Evolutionary conservation across 2,329 filamentous ascomycete species (phyloP).

Genomic region (Rutstroemia sydowiana): DNA sequence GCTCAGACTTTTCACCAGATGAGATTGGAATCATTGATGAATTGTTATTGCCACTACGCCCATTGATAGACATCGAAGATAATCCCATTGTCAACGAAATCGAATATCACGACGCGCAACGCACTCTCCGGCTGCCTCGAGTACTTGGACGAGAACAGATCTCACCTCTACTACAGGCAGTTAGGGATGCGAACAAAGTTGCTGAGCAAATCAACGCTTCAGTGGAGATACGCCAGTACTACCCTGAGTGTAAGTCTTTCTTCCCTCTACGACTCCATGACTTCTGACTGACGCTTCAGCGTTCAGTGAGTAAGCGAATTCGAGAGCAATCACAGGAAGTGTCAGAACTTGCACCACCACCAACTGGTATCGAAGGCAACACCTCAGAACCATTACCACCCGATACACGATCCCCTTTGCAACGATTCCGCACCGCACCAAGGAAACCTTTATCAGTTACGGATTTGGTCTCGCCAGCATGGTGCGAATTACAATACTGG

Average conservation of each 20-base stretch:
- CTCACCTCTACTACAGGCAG: slow-evolving; percentile 26
- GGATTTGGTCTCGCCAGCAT: slow-evolving; percentile 80
- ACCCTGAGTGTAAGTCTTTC: slow-evolving; percentile 45
- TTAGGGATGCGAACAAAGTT: slow-evolving; percentile 22
- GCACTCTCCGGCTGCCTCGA: slow-evolving; percentile 34
- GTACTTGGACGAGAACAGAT: slow-evolving; percentile 33
- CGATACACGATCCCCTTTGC: slow-evolving; percentile 56
- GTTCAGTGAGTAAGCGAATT: slow-evolving; percentile 46
- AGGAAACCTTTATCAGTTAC: slow-evolving; percentile 78
- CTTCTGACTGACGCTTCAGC: slow-evolving; percentile 57
- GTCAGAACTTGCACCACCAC: neutral
- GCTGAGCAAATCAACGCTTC: slow-evolving; percentile 23
- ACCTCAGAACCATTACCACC: slow-evolving; percentile 7
- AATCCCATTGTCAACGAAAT: slow-evolving; percentile 23
- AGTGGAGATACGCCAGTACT: slow-evolving; percentile 30
- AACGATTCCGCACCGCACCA: slow-evolving; percentile 70
- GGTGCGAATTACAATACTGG: slow-evolving; percentile 94
- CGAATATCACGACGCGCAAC: slow-evolving; percentile 30
- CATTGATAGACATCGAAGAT: slow-evolving; percentile 29
- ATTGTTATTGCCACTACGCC: slow-evolving; percentile 40
- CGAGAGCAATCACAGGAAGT: neutral
- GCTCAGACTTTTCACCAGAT: slow-evolving; percentile 52
- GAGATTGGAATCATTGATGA: slow-evolving; percentile 47
- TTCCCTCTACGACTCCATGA: slow-evolving; percentile 11
- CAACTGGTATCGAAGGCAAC: neutral